Conservation (phyloP, 78 protist genomes). For the Dictyostelium brefeldianum region DNA sequence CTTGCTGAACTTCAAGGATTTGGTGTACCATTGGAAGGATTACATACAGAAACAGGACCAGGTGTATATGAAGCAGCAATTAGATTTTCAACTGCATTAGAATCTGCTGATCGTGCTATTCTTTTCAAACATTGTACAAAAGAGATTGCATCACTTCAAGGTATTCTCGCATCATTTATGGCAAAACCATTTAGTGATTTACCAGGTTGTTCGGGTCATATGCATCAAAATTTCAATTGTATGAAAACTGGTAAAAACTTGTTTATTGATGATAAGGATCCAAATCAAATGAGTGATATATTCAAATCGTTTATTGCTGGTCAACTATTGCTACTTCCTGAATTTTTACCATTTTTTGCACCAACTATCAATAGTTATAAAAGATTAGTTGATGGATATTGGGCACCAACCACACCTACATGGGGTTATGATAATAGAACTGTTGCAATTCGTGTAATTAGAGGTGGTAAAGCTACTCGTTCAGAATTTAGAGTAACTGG, state of each 20-base stretch:
- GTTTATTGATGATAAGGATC: constrained; percentile 22
- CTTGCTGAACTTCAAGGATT: constrained; percentile 37
- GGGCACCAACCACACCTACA: constrained; percentile 86
- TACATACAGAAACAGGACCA: constrained; percentile 87
- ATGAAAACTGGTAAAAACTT: constrained; percentile 18
- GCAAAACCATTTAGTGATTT: constrained; percentile 68
- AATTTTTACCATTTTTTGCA: constrained; percentile 83
- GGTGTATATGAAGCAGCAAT: constrained; percentile 85
- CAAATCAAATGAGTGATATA: constrained; percentile 51
- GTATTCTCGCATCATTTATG: constrained; percentile 76
- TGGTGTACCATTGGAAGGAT: constrained; percentile 82
- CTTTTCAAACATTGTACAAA: constrained; percentile 72
- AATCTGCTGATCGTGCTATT: constrained; percentile 79
- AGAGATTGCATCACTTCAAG: constrained; percentile 53
- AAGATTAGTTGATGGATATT: constrained; percentile 80
- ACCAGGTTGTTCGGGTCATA: constrained; percentile 84
- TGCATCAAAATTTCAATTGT: constrained; percentile 72
- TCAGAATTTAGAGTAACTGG: constrained; percentile 80
- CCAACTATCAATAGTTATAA: constrained; percentile 83
- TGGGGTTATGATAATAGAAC: constrained; percentile 78
- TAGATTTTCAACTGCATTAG: constrained; percentile 53
- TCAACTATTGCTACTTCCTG: constrained; percentile 68
- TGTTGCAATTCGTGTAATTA: constrained; percentile 68
- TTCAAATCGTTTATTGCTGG: constrained; percentile 80
- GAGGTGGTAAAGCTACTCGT: constrained; percentile 65